Percentiles rank a stretch among this genome's conserved stretches.
phyloP scores from a whole-genome alignment of 2,329 filamentous ascomycete species.

The Xylaria sp. region DNA sequence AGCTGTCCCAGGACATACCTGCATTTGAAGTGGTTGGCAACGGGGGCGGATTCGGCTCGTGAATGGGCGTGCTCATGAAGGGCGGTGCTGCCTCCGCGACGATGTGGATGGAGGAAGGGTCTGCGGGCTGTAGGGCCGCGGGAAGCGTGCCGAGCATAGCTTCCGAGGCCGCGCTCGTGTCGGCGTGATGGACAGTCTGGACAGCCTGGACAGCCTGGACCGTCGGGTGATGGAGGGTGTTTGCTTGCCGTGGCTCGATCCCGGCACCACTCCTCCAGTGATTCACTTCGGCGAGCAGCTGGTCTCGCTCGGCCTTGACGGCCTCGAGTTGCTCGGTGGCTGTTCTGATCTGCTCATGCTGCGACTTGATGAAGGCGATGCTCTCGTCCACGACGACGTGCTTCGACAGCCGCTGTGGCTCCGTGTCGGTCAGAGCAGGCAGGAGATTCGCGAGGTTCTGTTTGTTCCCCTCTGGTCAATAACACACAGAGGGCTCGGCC shows the following conservation, averaged over 20 bases:
- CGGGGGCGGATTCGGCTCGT: constrained; percentile 7
- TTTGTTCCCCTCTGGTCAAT: constrained; percentile 5
- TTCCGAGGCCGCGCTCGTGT: constrained; percentile 4
- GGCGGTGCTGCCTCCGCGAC: constrained; percentile 9
- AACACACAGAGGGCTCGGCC: background rate
- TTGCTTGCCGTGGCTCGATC: constrained; percentile 21
- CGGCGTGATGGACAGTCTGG: background rate
- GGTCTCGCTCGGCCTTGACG: constrained; percentile 20
- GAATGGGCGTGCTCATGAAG: constrained; percentile 11
- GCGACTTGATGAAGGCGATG: constrained; percentile 30
- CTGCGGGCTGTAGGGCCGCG: constrained; percentile 5
- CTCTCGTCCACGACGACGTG: constrained; percentile 37
- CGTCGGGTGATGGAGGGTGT: constrained; percentile 1
- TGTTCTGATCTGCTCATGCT: constrained; percentile 23
- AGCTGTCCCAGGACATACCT: constrained; percentile 16
- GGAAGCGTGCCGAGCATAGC: constrained; percentile 9
- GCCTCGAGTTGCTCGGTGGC: constrained; percentile 16
- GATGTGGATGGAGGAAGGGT: constrained; percentile 10
- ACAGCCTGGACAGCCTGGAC: background rate
- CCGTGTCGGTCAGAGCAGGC: constrained; percentile 32
- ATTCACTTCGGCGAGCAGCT: constrained; percentile 22
- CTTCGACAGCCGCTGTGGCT: constrained; percentile 36
- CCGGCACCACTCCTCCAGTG: constrained; percentile 21
- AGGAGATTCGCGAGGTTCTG: constrained; percentile 35
- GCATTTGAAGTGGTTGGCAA: constrained; percentile 3